Base-by-base conservation (phyloP, 345 rosid genomes). In the Bruguiera sexangula region DNA sequence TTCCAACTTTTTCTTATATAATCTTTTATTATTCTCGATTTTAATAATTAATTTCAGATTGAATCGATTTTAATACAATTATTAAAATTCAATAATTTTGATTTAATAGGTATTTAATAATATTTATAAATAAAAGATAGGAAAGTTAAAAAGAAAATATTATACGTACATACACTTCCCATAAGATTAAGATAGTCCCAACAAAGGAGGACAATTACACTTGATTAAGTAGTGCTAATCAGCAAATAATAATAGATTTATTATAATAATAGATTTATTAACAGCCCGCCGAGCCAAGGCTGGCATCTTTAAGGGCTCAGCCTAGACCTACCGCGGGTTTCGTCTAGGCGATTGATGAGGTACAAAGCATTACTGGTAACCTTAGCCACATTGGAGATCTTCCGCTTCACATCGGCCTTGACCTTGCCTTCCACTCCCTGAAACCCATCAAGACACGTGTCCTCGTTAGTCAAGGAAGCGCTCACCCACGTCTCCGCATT, bases 371-470 rank as follows among this genome's bases (percentile, higher is more conserved):
- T 93, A 63, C 96, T 90, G 26, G 98, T 93, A 51, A 88, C 85
- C 73, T 77, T 80, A 4, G 93, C 92, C 5, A 88, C 91, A 60
- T 80, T 80, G 11, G 82, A 78, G 65, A 90, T 85, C 85, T 84
- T 87, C 48, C 67, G 27, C 66, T 78, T 85, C 63, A 84, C 85
- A 13, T 84, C 82, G 16, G 53, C 68, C 71, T 82, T 88, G n/a
- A 82, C 55, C 24, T 69, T 57, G 43, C 84, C 83, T 54, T 72
- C 78, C 24, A 78, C 70, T 10, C 68, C 85, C 31, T 84, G 69
- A 68, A 93, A 90, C 72, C 98, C 96, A 74, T 93, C 96, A 2
- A 90, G 84, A 80, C 98, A 93, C 66, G 98, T 90, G 83, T 93
- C 88, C 71, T 90, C 95, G 63, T 90, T 73, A 21, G 96, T 90